Evolutionary conservation across 2,329 filamentous ascomycete species (phyloP), one percentile per base, ranked within the genome.

Genomic region (Beauveria varroae): DNA sequence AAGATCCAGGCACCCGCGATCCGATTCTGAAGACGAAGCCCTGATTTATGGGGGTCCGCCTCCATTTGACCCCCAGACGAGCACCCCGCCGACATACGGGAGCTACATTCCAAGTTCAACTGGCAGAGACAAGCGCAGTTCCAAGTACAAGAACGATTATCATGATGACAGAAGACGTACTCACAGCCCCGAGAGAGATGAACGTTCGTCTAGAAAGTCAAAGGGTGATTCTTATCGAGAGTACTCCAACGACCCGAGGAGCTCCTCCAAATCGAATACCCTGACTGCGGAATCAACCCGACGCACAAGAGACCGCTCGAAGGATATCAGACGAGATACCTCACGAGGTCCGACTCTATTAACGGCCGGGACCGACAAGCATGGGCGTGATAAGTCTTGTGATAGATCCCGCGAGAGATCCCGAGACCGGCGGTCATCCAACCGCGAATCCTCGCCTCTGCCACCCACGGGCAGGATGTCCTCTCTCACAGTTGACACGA

Each of bases 381-480:
- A 63, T 41, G 63, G 64, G 9, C 49, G 55, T 18, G 55, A 59
- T n/a, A 53, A 41, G 41, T 47, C 57, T 43, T 51, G 57, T 5
- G 57, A 60, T 3, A 60, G 66, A 12, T 71, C 69, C 1, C 65
- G 65, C 64, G 71, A 58, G 5, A 50, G 65, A 10, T 70, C 69
- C 1, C 64, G 64, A 64, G 71, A 72, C 61, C 71, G 72, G 55
- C 74, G 74, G 10, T 68, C 70, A 57, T 68, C 72, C 64, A 69
- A 69, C 58, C 72, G 77, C 43, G 77, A 77, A 57, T 71, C 68
- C 52, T 83, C 81, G 4, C 79, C 81, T 0, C 73, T 75, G 64
- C 81, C 81, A 3, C 79, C 80, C 2, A 74, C 74, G 18, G 70
- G 70, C 26, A 79, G 78, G 64, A 81, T 82, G 81, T 82, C 81